Evolutionary conservation across 768 basidiomycete species (phyloP).

Genomic region (Boletus eberwhitei): DNA sequence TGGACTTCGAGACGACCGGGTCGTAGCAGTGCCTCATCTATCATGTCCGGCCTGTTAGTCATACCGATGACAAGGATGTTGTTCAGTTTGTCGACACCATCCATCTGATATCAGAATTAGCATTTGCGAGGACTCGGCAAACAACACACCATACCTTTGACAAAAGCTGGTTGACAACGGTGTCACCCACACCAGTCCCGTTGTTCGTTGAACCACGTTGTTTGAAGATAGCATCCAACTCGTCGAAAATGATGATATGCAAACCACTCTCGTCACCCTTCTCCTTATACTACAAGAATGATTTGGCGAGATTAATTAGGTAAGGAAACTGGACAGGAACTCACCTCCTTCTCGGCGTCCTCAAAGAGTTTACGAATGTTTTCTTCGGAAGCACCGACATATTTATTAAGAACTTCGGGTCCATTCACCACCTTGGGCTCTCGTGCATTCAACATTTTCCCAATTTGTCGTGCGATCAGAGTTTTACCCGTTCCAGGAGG

Average conservation of each 20-base stretch:
- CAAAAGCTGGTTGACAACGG: slow-evolving; percentile 95
- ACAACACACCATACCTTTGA: slow-evolving; percentile 66
- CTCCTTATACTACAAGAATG: slow-evolving; percentile 76
- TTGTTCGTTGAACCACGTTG: slow-evolving; percentile 90
- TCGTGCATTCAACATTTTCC: slow-evolving; percentile 96
- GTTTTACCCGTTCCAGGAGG: slow-evolving; percentile 99
- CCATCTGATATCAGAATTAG: slow-evolving; percentile 64
- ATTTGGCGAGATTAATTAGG: background rate
- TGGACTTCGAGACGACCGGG: slow-evolving; percentile 99
- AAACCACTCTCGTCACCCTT: slow-evolving; percentile 96
- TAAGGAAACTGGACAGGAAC: background rate
- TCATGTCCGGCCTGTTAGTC: slow-evolving; percentile 99
- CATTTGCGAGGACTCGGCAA: background rate
- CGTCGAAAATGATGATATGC: slow-evolving; percentile 99
- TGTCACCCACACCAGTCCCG: slow-evolving; percentile 98
- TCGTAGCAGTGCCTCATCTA: slow-evolving; percentile 95
- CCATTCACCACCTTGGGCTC: slow-evolving; percentile 99
- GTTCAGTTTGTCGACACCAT: slow-evolving; percentile 97
- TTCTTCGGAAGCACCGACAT: slow-evolving; percentile 95
- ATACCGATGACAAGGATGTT: slow-evolving; percentile 99
- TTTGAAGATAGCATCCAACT: slow-evolving; percentile 97
- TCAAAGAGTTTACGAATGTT: slow-evolving; percentile 96
- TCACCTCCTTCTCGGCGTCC: slow-evolving; percentile 96
- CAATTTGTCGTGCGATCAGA: slow-evolving; percentile 95
- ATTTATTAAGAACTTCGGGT: slow-evolving; percentile 96